Base-by-base conservation (phyloP, 108 stramenopile genomes). In the Phaeodactylum tricornutum region DNA sequence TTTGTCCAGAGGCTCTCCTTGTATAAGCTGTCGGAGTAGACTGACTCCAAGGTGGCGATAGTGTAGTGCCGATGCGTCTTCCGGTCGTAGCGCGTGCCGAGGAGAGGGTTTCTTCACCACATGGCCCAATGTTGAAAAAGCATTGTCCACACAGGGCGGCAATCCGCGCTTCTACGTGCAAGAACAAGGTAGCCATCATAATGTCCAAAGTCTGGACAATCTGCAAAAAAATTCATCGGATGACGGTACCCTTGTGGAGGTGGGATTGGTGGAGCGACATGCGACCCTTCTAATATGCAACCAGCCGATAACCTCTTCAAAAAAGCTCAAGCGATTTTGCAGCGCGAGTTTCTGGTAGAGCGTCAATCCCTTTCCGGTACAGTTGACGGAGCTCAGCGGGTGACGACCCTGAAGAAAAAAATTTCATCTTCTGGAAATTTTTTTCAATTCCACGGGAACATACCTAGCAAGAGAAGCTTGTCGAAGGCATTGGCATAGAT, bases 51-150 rank as follows among this genome's bases (percentile, higher is more conserved):
- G 56, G 47, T 92, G 90, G 7, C 90, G 75, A 63, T 92, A 92
- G 51, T 92, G 90, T 29, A 92, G 43, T 5, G 90, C 90, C 7
- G 69, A 53, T 12, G 78, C 47, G 55, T 92, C 90, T 15, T 37
- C 26, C 1, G 53, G 21, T 55, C 66, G 54, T 0, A 84, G 31
- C 5, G 71, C 67, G 30, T 64, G 66, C 56, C 0, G 61, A 59
- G n/a, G 67, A 39, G 6, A 92, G 56, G 39, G 74, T 52, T 59
- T 88, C 89, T 57, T 92, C 90, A 20, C 90, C 90, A 57, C 90
- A 87, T 12, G 90, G 90, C n/a, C 90, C 90, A 41, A 92, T 92
- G 19, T 84, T 92, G 53, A 87, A 92, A 55, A 74, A 92, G 7
- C 85, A 85, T 32, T 83, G 52, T 0, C 90, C 85, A 8, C 77